phyloP scores from a whole-genome alignment of 768 basidiomycete species.

The Pleurotus tuoliensis region DNA sequence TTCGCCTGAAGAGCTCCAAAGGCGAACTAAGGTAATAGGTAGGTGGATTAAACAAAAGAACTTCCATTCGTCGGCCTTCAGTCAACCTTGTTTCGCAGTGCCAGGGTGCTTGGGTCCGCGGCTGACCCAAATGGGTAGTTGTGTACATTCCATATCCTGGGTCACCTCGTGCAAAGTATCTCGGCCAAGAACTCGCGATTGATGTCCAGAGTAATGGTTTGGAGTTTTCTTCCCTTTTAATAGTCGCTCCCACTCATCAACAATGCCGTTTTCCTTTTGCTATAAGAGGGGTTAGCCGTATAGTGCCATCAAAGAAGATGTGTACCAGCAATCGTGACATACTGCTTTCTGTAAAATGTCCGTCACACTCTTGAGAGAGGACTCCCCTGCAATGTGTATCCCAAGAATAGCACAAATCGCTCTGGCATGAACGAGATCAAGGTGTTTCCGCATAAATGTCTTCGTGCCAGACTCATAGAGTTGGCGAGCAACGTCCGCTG shows the following conservation, averaged over 20 bases:
- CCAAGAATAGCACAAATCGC: background rate
- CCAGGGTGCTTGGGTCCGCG: too few relatives aligned
- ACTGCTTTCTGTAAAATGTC: too few relatives aligned
- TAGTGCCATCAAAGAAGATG: too few relatives aligned
- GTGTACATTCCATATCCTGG: constrained; percentile 13
- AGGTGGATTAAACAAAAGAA: constrained; percentile 28
- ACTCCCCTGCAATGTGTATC: too few relatives aligned
- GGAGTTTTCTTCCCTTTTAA: background rate
- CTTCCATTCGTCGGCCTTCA: constrained; percentile 27
- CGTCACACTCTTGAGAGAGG: too few relatives aligned
- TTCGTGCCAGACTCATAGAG: background rate
- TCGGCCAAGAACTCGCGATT: background rate
- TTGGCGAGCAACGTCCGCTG: background rate
- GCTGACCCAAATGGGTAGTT: constrained; percentile 16
- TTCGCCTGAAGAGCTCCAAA: constrained; percentile 26
- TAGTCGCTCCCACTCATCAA: background rate
- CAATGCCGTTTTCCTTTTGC: background rate
- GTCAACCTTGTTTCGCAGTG: too few relatives aligned
- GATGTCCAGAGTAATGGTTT: background rate
- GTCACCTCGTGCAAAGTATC: constrained; percentile 6
- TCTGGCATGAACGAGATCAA: background rate
- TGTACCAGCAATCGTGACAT: too few relatives aligned
- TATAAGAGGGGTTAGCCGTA: background rate
- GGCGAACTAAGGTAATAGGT: constrained; percentile 28
- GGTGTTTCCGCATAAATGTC: background rate